These are phyloP conservation scores for Boletus semigastroideus DNA, from an alignment of 1,284 basidiomycete species.

Conservation along the genomic window DNA sequence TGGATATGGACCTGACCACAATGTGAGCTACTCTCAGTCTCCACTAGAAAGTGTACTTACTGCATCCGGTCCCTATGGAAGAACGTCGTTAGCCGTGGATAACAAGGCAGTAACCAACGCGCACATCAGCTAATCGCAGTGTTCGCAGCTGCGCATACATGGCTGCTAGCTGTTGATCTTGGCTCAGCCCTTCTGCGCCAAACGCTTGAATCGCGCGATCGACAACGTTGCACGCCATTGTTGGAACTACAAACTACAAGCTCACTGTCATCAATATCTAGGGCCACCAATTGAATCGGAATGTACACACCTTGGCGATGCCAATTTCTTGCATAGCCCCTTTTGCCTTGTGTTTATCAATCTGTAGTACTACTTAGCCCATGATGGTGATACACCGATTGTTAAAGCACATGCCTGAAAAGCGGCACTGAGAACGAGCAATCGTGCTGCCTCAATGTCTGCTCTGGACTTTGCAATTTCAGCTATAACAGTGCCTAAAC, in stretches of 20 bases:
- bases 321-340: constrained; percentile 97
- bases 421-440: constrained; percentile 93
- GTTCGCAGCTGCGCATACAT: constrained; percentile 85
- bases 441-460: constrained; percentile 85
- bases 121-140: constrained; percentile 85
- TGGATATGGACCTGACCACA: constrained; percentile 80
- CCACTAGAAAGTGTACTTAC: constrained; percentile 32
- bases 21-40: background rate
- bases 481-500: constrained; percentile 78
- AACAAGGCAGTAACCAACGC: constrained; percentile 30
- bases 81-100: constrained; percentile 3
- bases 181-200: constrained; percentile 92
- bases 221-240: constrained; percentile 83
- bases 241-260: constrained; percentile 83
- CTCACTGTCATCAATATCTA: background rate
- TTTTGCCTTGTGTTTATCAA: constrained; percentile 89
- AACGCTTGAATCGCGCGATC: constrained; percentile 95
- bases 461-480: constrained; percentile 92
- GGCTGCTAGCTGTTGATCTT: constrained; percentile 83
- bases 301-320: constrained; percentile 77
- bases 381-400: background rate
- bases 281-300: background rate
- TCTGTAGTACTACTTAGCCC: constrained; percentile 48
- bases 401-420: constrained; percentile 55
- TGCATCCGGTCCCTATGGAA: constrained; percentile 78